A percentile compares a stretch with the other conserved stretches of the same genome.
phyloP scores from a whole-genome alignment of 768 basidiomycete species.

The Paxillus ammoniavirescens region DNA sequence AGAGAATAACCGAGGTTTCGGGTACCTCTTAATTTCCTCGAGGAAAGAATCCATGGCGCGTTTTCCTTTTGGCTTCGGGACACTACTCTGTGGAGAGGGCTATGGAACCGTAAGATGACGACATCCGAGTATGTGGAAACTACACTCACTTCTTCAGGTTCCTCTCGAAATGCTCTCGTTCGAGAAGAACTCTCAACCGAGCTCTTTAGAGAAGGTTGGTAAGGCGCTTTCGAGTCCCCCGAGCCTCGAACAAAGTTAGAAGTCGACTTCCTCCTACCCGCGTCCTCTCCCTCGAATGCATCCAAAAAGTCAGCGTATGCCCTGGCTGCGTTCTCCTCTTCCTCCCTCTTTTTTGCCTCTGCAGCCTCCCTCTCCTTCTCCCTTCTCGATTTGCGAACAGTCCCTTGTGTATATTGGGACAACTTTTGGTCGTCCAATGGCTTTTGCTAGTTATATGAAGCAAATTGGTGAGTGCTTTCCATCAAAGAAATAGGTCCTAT shows the following conservation, averaged over 20 bases:
- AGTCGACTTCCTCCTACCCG: slow-evolving; percentile 44
- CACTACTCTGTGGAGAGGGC: slow-evolving; percentile 55
- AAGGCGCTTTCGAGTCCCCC: slow-evolving; percentile 35
- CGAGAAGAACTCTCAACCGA: slow-evolving; percentile 30
- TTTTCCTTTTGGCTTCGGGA: slow-evolving; percentile 84
- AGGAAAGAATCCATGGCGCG: slow-evolving; percentile 95
- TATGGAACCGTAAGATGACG: slow-evolving; percentile 24
- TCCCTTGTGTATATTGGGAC: slow-evolving; percentile 84
- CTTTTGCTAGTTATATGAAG: slow-evolving; percentile 69
- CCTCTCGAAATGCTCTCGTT: slow-evolving; percentile 29
- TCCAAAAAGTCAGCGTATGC: slow-evolving; percentile 85
- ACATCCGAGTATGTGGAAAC: neutral
- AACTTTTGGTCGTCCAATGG: slow-evolving; percentile 82
- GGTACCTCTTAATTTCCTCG: slow-evolving; percentile 91
- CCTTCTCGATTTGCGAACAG: slow-evolving; percentile 81
- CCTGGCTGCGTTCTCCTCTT: slow-evolving; percentile 75
- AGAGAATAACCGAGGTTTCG: neutral
- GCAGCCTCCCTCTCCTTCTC: slow-evolving; percentile 94
- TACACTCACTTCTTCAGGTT: slow-evolving; percentile 34
- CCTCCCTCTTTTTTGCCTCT: slow-evolving; percentile 83
- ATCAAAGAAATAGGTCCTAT: slow-evolving; percentile 59
- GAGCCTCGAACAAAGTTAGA: slow-evolving; percentile 65
- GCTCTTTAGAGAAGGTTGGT: slow-evolving; percentile 41
- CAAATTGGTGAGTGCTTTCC: slow-evolving; percentile 59
- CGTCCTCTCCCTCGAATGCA: slow-evolving; percentile 75